A percentile compares a stretch with the other conserved stretches of the same genome.
Evolutionary conservation across 2,329 filamentous ascomycete species (phyloP).

Genomic region (Fusarium dimerum): DNA sequence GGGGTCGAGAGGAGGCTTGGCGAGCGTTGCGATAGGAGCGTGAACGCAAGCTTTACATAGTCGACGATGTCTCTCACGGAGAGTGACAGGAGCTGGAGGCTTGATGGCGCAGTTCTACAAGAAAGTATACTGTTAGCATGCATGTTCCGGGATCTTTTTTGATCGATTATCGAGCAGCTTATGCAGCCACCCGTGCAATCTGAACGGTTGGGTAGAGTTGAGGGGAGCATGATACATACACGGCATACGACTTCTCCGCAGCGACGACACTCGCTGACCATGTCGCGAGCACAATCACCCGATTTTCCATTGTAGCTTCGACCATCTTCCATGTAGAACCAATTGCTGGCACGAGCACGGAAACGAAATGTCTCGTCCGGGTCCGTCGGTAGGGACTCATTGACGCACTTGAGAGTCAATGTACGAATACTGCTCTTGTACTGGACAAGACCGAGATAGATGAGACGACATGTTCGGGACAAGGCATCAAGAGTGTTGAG

Average conservation of each 20-base stretch:
- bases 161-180: slow-evolving; percentile 2
- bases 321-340: slow-evolving; percentile 60
- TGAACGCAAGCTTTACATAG: slow-evolving; percentile 76
- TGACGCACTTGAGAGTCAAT: slow-evolving; percentile 77
- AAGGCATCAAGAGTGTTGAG: slow-evolving; percentile 85
- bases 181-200: slow-evolving; percentile 2
- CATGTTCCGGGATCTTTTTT: neutral
- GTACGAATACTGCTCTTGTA: slow-evolving; percentile 73
- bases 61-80: slow-evolving; percentile 77
- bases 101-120: slow-evolving; percentile 86
- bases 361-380: slow-evolving; percentile 59
- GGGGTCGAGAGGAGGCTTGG: slow-evolving; percentile 46
- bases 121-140: slow-evolving; percentile 10
- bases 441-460: slow-evolving; percentile 76
- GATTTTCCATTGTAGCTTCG: slow-evolving; percentile 65
- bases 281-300: slow-evolving; percentile 79
- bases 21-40: slow-evolving; percentile 63
- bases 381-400: slow-evolving; percentile 62
- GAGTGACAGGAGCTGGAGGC: slow-evolving; percentile 65
- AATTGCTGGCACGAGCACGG: slow-evolving; percentile 57
- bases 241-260: slow-evolving; percentile 80
- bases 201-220: neutral
- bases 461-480: slow-evolving; percentile 77
- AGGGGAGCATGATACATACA: slow-evolving; percentile 50
- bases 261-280: slow-evolving; percentile 80